Evolutionary conservation across 2,329 filamentous ascomycete species (phyloP).

Genomic region (Stachybotrys chartarum): DNA sequence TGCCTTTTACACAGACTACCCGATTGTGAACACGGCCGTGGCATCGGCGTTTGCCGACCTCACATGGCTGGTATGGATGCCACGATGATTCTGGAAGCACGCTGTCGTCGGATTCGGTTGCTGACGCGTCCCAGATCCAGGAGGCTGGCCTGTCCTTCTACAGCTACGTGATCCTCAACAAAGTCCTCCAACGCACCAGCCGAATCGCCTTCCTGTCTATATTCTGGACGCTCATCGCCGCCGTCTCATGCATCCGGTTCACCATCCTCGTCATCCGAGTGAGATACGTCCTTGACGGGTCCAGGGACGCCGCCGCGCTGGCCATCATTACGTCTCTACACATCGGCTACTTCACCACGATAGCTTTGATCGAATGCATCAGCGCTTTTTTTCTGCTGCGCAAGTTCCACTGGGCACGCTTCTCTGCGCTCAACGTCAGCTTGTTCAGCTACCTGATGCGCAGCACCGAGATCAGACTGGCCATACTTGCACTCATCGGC

Average conservation of each 20-base stretch:
- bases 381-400: conserved; percentile 26
- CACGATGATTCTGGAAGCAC: background rate
- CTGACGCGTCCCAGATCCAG: conserved; percentile 24
- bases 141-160: conserved; percentile 37
- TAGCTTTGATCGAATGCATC: conserved; percentile 26
- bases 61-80: conserved; percentile 28
- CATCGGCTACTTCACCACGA: conserved; percentile 31
- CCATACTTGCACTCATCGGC: conserved; percentile 24
- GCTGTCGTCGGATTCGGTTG: background rate
- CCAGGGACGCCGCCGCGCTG: conserved; percentile 13
- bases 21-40: conserved; percentile 16
- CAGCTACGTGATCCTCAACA: conserved; percentile 45
- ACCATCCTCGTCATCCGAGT: conserved; percentile 24
- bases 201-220: conserved; percentile 39
- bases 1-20: conserved; percentile 27
- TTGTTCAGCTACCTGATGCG: conserved; percentile 26
- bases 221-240: conserved; percentile 49
- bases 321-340: conserved; percentile 28
- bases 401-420: conserved; percentile 19
- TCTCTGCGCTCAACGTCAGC: conserved; percentile 9
- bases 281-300: conserved; percentile 17
- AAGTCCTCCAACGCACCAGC: conserved; percentile 37
- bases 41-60: conserved; percentile 32
- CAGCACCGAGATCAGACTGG: conserved; percentile 28
- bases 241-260: conserved; percentile 42